phyloP scores from a whole-genome alignment of 192 early-diverging fungal genomes.

The Backusella liffmaniae region DNA sequence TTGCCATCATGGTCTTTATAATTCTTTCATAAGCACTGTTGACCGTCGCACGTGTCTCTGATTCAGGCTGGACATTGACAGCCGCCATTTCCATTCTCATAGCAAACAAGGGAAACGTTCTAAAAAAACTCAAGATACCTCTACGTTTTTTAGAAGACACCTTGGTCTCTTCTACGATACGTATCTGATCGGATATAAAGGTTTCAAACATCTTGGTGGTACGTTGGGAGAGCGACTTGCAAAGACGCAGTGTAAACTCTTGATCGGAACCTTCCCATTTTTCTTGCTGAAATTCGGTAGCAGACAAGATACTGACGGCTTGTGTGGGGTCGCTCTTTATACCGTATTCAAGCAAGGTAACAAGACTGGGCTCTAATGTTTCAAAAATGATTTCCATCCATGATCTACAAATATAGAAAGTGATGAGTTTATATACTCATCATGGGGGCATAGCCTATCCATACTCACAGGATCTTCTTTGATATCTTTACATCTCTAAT shows the following conservation, averaged over 20 bases:
- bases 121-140: slow-evolving; percentile 88
- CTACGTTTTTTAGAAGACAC: slow-evolving; percentile 81
- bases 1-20: slow-evolving; percentile 83
- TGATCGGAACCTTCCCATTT: slow-evolving; percentile 73
- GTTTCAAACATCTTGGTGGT: slow-evolving; percentile 73
- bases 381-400: slow-evolving; percentile 81
- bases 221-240: slow-evolving; percentile 64
- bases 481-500: slow-evolving; percentile 68
- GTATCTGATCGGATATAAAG: slow-evolving; percentile 86
- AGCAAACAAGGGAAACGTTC: slow-evolving; percentile 89
- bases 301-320: slow-evolving; percentile 83
- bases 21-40: slow-evolving; percentile 81
- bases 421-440: no score
- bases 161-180: slow-evolving; percentile 89
- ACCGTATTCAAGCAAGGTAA: slow-evolving; percentile 72
- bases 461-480: slow-evolving; percentile 65
- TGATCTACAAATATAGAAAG: slow-evolving; percentile 51
- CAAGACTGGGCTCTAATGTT: slow-evolving; percentile 67
- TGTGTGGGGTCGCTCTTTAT: slow-evolving; percentile 69
- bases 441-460: not conserved
- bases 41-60: slow-evolving; percentile 67
- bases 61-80: slow-evolving; percentile 52
- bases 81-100: slow-evolving; percentile 69
- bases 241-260: slow-evolving; percentile 62
- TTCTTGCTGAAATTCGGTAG: slow-evolving; percentile 67